A percentile compares a stretch with the other conserved stretches of the same genome.
phyloP scores from a whole-genome alignment of 2,329 filamentous ascomycete genomes.

The Plectosphaerella cucumerina region DNA sequence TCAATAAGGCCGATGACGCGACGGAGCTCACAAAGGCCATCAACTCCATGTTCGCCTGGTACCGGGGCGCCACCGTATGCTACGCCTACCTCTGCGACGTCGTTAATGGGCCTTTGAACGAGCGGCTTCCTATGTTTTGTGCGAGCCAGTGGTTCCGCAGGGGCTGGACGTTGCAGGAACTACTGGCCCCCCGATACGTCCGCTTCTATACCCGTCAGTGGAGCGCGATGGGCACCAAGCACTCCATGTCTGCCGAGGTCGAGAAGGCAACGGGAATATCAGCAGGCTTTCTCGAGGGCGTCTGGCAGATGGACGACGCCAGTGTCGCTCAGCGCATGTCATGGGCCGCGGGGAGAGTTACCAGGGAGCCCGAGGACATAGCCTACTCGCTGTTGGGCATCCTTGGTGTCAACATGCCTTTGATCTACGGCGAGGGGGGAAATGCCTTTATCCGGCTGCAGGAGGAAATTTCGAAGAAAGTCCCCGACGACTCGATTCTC shows the following conservation, averaged over 20 bases:
- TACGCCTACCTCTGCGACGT: conserved; percentile 5
- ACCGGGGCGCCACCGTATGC: conserved; percentile 1
- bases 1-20: neutral
- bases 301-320: no score
- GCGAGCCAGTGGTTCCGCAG: conserved; percentile 13
- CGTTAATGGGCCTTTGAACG: neutral
- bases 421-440: conserved; percentile 28
- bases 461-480: conserved; percentile 24
- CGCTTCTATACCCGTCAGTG: conserved; percentile 11
- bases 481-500: neutral
- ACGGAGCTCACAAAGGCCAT: conserved; percentile 1
- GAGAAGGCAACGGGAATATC: no score
- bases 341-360: conserved; percentile 26
- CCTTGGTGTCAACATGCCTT: conserved; percentile 28
- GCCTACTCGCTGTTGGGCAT: conserved; percentile 29
- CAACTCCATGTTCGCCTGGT: conserved; percentile 6
- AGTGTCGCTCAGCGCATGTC: conserved; percentile 24
- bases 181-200: conserved; percentile 9
- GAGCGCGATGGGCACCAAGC: neutral
- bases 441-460: conserved; percentile 28
- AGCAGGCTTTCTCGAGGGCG: no score
- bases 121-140: neutral
- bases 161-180: conserved; percentile 15
- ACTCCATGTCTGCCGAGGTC: no score
- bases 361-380: conserved; percentile 22